Conservation (phyloP, 192 early-diverging fungal genomes). For the Chytriomyces sp. region DNA sequence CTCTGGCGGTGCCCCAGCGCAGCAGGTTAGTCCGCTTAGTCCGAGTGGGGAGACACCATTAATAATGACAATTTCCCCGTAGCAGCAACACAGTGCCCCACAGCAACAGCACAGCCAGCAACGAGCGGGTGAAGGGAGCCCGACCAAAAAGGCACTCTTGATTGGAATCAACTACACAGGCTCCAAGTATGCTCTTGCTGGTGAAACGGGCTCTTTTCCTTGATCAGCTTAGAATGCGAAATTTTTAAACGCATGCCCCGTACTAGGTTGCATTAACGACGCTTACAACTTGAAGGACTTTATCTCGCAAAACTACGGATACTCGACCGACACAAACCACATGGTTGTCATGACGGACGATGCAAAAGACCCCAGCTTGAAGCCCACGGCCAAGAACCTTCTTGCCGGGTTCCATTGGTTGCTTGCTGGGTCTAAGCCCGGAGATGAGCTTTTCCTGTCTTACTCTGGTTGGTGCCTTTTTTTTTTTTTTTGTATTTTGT, state of each 20-base stretch:
- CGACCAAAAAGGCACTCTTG: not conserved
- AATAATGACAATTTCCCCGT: not conserved
- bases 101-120: not conserved
- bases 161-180: slow-evolving; percentile 2
- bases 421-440: slow-evolving; percentile 48
- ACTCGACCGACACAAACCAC: not conserved
- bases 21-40: no score
- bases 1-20: no score
- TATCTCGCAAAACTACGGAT: slow-evolving; percentile 17
- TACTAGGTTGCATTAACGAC: slow-evolving; percentile 29
- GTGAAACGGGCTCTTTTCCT: not conserved
- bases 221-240: not conserved
- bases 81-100: not conserved
- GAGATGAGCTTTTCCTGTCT: slow-evolving; percentile 52
- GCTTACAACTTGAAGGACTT: slow-evolving; percentile 11
- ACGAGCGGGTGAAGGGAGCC: not conserved
- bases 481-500: not conserved
- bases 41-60: no score
- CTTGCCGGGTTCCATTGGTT: slow-evolving; percentile 55
- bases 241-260: not conserved
- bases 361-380: not conserved
- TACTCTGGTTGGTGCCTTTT: slow-evolving; percentile 11
- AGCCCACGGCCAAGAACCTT: slow-evolving; percentile 58
- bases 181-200: not conserved
- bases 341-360: slow-evolving; percentile 29